These are phyloP conservation scores for Talaromyces sp. DNA, from an alignment of 2,329 filamentous ascomycete species.

Conservation along the genomic window DNA sequence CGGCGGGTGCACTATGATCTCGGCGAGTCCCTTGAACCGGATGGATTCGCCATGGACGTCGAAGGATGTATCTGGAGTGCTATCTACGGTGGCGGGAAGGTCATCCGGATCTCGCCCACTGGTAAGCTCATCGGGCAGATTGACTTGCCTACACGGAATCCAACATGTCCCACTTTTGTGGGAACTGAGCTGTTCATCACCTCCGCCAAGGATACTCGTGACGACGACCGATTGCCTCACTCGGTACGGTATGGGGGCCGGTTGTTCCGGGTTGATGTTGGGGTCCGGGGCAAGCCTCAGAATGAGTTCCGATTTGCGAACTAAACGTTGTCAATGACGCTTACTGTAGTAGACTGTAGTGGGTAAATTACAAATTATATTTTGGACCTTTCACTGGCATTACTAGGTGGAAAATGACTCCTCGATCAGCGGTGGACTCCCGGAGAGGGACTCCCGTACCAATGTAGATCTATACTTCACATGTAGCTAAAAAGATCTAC, in stretches of 20 bases:
- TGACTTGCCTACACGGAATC: conserved; percentile 72
- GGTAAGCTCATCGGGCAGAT: conserved; percentile 76
- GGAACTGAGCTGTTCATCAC: conserved; percentile 78
- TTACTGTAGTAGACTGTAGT: too few species aligned
- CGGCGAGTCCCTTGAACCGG: conserved; percentile 66
- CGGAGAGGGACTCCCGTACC: background rate
- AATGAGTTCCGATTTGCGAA: conserved; percentile 63
- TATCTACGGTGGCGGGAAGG: conserved; percentile 75
- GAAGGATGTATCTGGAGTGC: conserved; percentile 89
- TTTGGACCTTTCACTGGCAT: background rate
- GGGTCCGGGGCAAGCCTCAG: conserved; percentile 64
- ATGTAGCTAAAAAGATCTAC: conserved; percentile 21
- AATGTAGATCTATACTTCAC: conserved; percentile 3
- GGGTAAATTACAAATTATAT: too few species aligned
- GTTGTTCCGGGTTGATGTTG: conserved; percentile 77
- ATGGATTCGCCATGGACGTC: conserved; percentile 81
- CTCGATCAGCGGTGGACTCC: conserved; percentile 3
- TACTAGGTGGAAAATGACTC: conserved; percentile 1
- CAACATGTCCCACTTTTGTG: conserved; percentile 80
- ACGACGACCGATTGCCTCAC: conserved; percentile 60
- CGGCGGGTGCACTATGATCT: conserved; percentile 74
- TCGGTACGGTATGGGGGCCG: conserved; percentile 69
- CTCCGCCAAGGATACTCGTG: conserved; percentile 69
- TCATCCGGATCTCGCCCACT: conserved; percentile 71
- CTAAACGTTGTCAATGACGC: background rate